phyloP scores from a whole-genome alignment of 495 filamentous ascomycete species.

The Aspergillus asperescens region DNA sequence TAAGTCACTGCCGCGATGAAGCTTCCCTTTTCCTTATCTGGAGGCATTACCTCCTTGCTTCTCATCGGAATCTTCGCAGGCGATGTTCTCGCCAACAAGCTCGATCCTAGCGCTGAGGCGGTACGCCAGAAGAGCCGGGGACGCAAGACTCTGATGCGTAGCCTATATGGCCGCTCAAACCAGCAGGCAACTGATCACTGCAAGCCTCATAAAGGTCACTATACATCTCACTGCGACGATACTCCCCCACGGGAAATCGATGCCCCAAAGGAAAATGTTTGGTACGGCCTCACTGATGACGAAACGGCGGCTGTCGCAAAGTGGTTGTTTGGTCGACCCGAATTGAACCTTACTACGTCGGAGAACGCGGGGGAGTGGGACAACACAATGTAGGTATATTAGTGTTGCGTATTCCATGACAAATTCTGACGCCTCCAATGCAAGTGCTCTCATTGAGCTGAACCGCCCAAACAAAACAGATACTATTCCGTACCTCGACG shows the following conservation, averaged over 20 bases:
- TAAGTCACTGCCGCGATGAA: constrained; percentile 6
- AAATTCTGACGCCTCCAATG: background rate
- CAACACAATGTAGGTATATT: constrained; percentile 13
- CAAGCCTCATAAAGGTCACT: background rate
- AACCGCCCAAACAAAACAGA: constrained; percentile 17
- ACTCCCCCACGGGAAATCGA: constrained; percentile 9
- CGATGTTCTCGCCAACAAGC: constrained; percentile 11
- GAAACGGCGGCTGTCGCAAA: constrained; percentile 16
- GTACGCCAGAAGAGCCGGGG: constrained; percentile 7
- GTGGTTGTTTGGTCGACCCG: constrained; percentile 12
- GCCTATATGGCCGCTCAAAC: constrained; percentile 9
- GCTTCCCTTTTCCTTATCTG: constrained; percentile 9
- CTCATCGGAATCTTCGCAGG: constrained; percentile 10
- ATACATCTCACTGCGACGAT: constrained; percentile 2
- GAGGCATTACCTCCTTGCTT: constrained; percentile 11
- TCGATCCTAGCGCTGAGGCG: constrained; percentile 2
- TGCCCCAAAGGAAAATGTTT: constrained; percentile 16
- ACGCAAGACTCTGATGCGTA: constrained; percentile 10
- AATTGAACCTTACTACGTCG: constrained; percentile 14
- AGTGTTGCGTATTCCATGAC: background rate
- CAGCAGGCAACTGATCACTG: background rate
- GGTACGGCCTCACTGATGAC: constrained; percentile 11
- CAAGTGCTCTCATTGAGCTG: constrained; percentile 17
- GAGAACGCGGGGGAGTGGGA: constrained; percentile 16
- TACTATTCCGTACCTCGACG: constrained; percentile 8